Percentiles rank a stretch among this genome's conserved stretches.
Conservation (phyloP, 2,329 filamentous ascomycete genomes). For the Kalmusia sp. region DNA sequence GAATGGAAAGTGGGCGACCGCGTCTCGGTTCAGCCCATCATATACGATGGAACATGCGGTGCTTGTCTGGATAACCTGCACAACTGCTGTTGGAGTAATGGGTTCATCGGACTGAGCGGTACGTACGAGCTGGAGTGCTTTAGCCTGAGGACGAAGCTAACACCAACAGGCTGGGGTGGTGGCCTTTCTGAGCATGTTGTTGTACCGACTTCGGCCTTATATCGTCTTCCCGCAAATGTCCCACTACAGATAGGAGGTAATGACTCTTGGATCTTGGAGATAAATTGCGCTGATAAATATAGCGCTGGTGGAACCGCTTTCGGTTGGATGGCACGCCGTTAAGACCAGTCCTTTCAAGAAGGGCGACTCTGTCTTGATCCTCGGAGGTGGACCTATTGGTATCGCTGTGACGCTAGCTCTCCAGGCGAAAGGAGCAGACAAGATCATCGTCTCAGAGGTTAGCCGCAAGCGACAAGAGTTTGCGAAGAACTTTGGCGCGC, state of each 20-base stretch:
- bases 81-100: slow-evolving; percentile 63
- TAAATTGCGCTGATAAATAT: neutral
- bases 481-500: slow-evolving; percentile 59
- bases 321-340: slow-evolving; percentile 64
- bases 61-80: slow-evolving; percentile 60
- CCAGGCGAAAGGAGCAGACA: slow-evolving; percentile 50
- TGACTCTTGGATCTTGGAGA: neutral
- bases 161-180: slow-evolving; percentile 54
- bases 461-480: slow-evolving; percentile 56
- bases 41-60: slow-evolving; percentile 61
- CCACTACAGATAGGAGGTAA: slow-evolving; percentile 57
- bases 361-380: slow-evolving; percentile 55
- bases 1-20: slow-evolving; percentile 58
- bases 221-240: slow-evolving; percentile 59
- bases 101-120: slow-evolving; percentile 61
- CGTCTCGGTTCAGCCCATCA: slow-evolving; percentile 61
- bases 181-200: slow-evolving; percentile 61
- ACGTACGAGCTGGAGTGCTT: slow-evolving; percentile 2
- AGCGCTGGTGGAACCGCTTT: slow-evolving; percentile 62
- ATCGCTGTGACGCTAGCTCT: slow-evolving; percentile 55
- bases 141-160: slow-evolving; percentile 8
- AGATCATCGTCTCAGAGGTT: slow-evolving; percentile 63
- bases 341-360: slow-evolving; percentile 57
- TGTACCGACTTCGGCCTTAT: slow-evolving; percentile 55
- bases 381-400: slow-evolving; percentile 49